Evolutionary conservation across 2,329 filamentous ascomycete genomes (phyloP), one percentile per base, ranked within the genome.

Genomic region (Penicillium sp.): DNA sequence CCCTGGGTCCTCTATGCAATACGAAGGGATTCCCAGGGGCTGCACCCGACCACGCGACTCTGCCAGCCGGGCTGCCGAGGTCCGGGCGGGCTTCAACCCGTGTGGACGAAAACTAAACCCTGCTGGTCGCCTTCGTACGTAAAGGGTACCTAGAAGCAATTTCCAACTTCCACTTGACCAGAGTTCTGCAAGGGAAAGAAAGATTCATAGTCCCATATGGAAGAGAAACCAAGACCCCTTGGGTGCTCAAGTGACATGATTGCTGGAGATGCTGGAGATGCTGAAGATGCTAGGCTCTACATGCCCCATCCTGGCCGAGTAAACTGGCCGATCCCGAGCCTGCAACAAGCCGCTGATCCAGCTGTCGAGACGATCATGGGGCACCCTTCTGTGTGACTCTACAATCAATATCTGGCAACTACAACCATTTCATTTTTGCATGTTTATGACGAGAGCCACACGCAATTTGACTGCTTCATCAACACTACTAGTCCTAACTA

Each of bases 41-140:
- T 43, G 20, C 21, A 15, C 43, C 44, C n/a, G 44, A 54, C 46
- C 50, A 59, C 46, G 45, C 56, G 56, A 56, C 46, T 49, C 20
- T 27, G 24, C 30, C 30, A 43, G 20, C 29, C 49, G 36, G 30
- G 49, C 56, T 54, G 46, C 56, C 56, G 56, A 57, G 43, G 51
- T 39, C 54, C 56, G 51, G 27, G 46, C 46, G 41, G 37, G 48
- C 43, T 27, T 49, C 23, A 51, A 15, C 37, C 52, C 51, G 39
- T 40, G 46, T 47, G 24, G 39, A 40, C 23, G 8, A 15, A n/a
- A 26, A 46, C 52, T 51, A 52, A 57, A 52, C 46, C 49, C 34
- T 34, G 46, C 29, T 45, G 26, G 37, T 30, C 42, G 21, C 13
- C 21, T n/a, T 18, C 40, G 30, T 53, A 51, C 37, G 43, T 45